Base-by-base conservation (phyloP, 73 alveolate genomes). In the Paramecium tetraurelia region DNA sequence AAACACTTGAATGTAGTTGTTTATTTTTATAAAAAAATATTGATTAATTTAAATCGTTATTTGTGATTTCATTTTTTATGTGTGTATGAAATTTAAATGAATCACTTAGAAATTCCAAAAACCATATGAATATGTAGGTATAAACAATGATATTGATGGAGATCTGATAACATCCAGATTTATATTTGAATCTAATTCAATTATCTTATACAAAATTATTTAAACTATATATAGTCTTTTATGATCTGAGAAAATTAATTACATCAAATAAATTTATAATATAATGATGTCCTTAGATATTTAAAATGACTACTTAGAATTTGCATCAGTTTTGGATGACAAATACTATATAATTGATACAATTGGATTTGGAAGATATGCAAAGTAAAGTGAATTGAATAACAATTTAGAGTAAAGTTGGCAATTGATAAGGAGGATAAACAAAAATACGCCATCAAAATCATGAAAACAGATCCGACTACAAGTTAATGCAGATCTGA, bases 301-400 rank as follows among this genome's bases (percentile, higher is more conserved):
- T 80, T 80, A 80, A 80, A 80, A 80, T 80, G 90, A 80, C n/a
- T 80, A 44, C 29, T 48, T 80, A 44, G 90, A 80, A 48, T 80
- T 14, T 35, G 90, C 90, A 20, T 80, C 90, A 80, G 12, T 80
- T 35, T 44, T 80, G 29, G 90, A 80, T 44, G 90, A 80, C 9
- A 44, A 80, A 48, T 80, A 80, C 57, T 18, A 16, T 18, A 40
- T 80, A 40, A 24, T 80, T 44, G 90, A 80, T 63, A 43, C 90
- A 20, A 80, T 80, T 44, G 90, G 90, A 43, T 80, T 44, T 24
- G 90, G 90, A 35, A 41, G 90, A 80, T 80, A 80, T 80, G 90
- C 90, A 40, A 80, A 80, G 90, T 80, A 80, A 44, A 6, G 29
- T 44, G 48, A 44, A 24, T 9, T 40, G 16, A 14, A 31, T 44